A percentile compares a stretch with the other conserved stretches of the same genome.
Conservation (phyloP, 495 filamentous ascomycete species). For the Penicillium alfredii region DNA sequence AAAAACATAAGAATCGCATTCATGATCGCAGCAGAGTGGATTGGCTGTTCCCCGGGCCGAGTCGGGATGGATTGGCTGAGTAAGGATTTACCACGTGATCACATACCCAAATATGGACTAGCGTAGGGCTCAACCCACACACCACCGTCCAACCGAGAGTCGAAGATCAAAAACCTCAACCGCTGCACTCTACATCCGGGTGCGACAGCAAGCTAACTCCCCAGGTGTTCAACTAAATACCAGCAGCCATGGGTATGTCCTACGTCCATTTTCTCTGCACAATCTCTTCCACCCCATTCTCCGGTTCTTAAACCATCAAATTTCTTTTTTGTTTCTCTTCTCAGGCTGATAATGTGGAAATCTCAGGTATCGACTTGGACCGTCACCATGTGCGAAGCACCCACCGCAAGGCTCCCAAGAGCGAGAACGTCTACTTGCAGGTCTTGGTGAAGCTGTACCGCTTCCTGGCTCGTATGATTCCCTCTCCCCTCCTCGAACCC, state of each 20-base stretch:
- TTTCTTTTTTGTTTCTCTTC: neutral
- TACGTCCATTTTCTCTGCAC: neutral
- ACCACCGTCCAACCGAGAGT: constrained; percentile 42
- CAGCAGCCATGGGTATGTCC: constrained; percentile 47
- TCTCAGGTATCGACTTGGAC: constrained; percentile 62
- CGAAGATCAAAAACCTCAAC: constrained; percentile 38
- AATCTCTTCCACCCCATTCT: neutral
- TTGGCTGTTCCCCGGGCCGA: too few relatives aligned
- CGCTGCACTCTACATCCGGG: constrained; percentile 36
- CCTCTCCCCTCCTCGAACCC: constrained; percentile 9
- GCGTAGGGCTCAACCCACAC: constrained; percentile 48
- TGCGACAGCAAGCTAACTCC: constrained; percentile 43
- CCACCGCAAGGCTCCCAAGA: constrained; percentile 94
- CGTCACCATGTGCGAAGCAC: constrained; percentile 78
- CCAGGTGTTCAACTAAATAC: constrained; percentile 39
- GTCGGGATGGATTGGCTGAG: constrained; percentile 3
- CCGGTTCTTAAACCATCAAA: neutral
- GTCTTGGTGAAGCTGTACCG: constrained; percentile 98
- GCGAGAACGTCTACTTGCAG: constrained; percentile 96
- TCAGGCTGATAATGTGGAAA: constrained; percentile 10
- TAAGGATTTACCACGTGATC: neutral
- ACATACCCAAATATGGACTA: constrained; percentile 26
- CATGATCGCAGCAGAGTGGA: too few relatives aligned
- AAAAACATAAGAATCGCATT: too few relatives aligned
- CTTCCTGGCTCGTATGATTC: constrained; percentile 87